Evolutionary conservation across 2,329 filamentous ascomycete species (phyloP), one percentile per base, ranked within the genome.

Genomic region (Arthrobotrys conoides): DNA sequence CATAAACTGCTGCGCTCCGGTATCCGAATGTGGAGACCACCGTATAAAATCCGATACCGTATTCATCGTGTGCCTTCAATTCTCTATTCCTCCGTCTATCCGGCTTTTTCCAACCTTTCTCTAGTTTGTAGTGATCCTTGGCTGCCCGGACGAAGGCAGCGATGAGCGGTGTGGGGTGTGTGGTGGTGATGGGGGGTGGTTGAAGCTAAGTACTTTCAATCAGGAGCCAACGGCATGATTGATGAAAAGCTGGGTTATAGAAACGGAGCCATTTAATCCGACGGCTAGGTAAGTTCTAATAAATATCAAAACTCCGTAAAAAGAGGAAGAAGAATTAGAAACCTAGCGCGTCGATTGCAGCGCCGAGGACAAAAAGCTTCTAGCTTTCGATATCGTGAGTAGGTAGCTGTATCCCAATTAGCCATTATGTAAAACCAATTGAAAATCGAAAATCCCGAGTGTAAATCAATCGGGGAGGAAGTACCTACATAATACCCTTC

Each of bases 1-100:
- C 67, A 88, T 82, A 82, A 88, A 89, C 12, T 86, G 85, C 63
- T 86, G 85, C 36, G 79, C 81, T 81, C 84, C 81, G 82, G 83
- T 80, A 79, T 84, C 85, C 68, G 87, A 86, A 80, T 87, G 87
- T 57, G 87, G 87, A 73, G 87, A 88, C 87, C 87, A 89, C 82
- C 87, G 84, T 68, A 88, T 86, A 36, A 79, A 79, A 38, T 79
- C 76, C 64, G 76, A 79, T 30, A 87, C 86, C 71, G 87, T 86
- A 82, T 87, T 86, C 86, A 87, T 87, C 65, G 81, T 84, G 44
- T 4, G 14, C 27, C 38, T 38, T 22, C 10, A 18, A 24, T 46
- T 9, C 1, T 44, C 41, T 38, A 9, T 38, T 10, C 5, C 36
- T 38, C 36, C 12, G 36, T 10, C 2, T 38, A n/a, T n/a, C n/a